Conservation (phyloP, 495 filamentous ascomycete genomes). For the Penicillium paxilli region DNA sequence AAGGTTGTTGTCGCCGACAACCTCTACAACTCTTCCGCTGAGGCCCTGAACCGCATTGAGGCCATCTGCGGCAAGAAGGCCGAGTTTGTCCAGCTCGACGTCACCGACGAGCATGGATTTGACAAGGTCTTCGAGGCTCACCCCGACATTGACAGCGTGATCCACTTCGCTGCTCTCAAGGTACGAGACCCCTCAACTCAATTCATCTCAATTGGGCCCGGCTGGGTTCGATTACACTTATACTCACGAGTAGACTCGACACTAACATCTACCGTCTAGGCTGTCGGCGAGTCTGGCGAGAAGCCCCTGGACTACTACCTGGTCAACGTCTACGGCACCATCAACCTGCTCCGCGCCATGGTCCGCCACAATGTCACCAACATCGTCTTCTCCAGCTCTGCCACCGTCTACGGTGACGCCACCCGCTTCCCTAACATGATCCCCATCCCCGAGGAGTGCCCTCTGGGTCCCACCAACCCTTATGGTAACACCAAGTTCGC, state of each 20-base stretch:
- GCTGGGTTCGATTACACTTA: too few species aligned
- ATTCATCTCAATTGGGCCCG: too few species aligned
- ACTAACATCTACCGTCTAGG: conserved; percentile 38
- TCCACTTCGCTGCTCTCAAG: conserved; percentile 98
- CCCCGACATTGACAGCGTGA: conserved; percentile 93
- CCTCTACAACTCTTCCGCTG: conserved; percentile 91
- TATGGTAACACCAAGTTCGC: conserved; percentile 94
- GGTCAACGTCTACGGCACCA: conserved; percentile 92
- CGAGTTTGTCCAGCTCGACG: conserved; percentile 79
- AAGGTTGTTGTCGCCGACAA: conserved; percentile 95
- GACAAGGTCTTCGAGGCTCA: conserved; percentile 88
- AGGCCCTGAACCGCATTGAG: conserved; percentile 89
- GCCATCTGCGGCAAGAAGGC: conserved; percentile 88
- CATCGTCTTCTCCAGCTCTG: conserved; percentile 96
- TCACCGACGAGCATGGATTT: conserved; percentile 79
- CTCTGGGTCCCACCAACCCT: conserved; percentile 93
- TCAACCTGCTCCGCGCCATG: conserved; percentile 87
- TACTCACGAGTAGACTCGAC: too few species aligned
- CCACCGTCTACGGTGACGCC: conserved; percentile 97
- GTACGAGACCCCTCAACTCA: conserved; percentile 45
- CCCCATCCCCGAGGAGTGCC: conserved; percentile 95
- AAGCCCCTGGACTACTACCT: conserved; percentile 97
- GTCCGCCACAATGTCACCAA: conserved; percentile 84
- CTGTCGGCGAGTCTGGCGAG: conserved; percentile 93
- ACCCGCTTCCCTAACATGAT: conserved; percentile 98